Conservation (phyloP, 2,329 filamentous ascomycete species). For the Aspergillus quadricinctus region DNA sequence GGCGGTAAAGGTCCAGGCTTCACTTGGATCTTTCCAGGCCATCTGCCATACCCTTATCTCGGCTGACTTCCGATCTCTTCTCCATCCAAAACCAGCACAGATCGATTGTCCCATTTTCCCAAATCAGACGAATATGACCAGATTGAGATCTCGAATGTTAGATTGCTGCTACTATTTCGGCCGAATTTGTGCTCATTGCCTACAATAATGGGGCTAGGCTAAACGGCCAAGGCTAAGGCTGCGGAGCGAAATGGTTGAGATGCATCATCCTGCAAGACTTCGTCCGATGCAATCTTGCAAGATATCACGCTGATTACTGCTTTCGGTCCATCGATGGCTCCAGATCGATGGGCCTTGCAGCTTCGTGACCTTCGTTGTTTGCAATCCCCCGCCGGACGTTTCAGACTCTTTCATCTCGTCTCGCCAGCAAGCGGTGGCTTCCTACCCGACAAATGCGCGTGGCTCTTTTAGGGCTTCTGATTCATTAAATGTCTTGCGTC, state of each 20-base stretch:
- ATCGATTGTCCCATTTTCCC: too few relatives aligned
- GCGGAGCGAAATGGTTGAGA: neutral
- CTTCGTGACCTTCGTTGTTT: neutral
- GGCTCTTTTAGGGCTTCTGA: neutral
- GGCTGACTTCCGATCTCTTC: too few relatives aligned
- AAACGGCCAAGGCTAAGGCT: constrained; percentile 1
- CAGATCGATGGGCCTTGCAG: neutral
- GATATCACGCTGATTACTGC: neutral
- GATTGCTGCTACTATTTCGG: too few relatives aligned
- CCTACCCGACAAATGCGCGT: constrained; percentile 1
- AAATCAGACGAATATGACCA: too few relatives aligned
- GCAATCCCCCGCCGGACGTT: constrained; percentile 19
- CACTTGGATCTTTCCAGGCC: too few relatives aligned
- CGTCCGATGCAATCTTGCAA: neutral
- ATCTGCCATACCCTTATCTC: too few relatives aligned
- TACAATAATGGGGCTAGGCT: too few relatives aligned
- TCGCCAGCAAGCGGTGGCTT: constrained; percentile 6
- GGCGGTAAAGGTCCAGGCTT: too few relatives aligned
- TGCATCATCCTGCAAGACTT: neutral
- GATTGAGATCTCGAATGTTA: too few relatives aligned
- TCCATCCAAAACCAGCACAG: too few relatives aligned
- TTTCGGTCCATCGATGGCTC: neutral
- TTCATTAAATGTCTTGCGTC: constrained; percentile 8
- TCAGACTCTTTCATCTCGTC: constrained; percentile 23
- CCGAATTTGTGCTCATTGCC: too few relatives aligned